Evolutionary conservation across 2,329 filamentous ascomycete genomes (phyloP).

Genomic region (Fulvia fulva): DNA sequence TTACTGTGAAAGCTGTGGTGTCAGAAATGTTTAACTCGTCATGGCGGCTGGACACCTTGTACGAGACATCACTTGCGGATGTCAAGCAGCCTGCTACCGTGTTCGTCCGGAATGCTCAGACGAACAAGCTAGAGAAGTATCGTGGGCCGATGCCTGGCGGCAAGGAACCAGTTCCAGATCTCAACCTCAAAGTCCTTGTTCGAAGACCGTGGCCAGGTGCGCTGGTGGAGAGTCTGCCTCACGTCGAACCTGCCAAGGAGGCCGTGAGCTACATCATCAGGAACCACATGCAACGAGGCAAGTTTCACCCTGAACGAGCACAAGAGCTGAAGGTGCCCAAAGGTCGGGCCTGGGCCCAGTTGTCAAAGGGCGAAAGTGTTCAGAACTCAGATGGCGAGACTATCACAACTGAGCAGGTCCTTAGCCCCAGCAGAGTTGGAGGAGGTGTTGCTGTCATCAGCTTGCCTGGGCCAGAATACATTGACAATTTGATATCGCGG

Average conservation of each 20-base stretch:
- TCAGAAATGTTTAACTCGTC: constrained; percentile 73
- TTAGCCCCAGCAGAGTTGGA: constrained; percentile 64
- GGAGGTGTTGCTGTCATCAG: constrained; percentile 77
- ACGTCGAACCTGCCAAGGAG: constrained; percentile 60
- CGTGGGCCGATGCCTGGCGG: constrained; percentile 61
- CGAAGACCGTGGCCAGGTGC: constrained; percentile 76
- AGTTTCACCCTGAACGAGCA: constrained; percentile 67
- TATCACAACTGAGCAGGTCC: constrained; percentile 82
- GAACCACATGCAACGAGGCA: constrained; percentile 70
- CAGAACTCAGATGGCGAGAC: constrained; percentile 60
- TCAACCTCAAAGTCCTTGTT: constrained; percentile 67
- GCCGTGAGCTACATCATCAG: constrained; percentile 86
- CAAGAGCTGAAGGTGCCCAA: constrained; percentile 59
- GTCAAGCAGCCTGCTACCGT: constrained; percentile 66
- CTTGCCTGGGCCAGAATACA: constrained; percentile 65
- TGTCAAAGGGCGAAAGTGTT: constrained; percentile 63
- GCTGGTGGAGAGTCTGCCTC: constrained; percentile 61
- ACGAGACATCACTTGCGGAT: constrained; percentile 61
- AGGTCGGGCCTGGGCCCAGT: constrained; percentile 54
- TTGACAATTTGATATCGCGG: constrained; percentile 65
- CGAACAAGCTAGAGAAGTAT: constrained; percentile 66
- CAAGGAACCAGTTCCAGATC: constrained; percentile 41
- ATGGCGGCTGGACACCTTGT: constrained; percentile 68
- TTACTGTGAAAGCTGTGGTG: constrained; percentile 58
- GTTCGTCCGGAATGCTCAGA: constrained; percentile 60